phyloP scores from a whole-genome alignment of 1,139 yeast genomes.

The Ogataea hybrid region DNA sequence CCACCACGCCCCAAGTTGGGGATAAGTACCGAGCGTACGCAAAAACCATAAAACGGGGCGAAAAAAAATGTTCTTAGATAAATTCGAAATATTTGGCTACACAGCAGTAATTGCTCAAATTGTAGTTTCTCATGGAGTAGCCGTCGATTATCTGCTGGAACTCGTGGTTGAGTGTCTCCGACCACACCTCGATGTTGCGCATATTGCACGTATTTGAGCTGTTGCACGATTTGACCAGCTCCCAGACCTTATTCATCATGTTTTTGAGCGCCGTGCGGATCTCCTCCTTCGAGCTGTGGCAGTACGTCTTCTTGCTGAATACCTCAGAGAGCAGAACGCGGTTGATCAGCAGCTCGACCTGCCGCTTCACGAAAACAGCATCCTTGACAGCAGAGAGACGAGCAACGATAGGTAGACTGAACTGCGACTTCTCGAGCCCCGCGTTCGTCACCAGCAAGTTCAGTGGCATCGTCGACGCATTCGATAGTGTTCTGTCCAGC shows the following conservation, averaged over 20 bases:
- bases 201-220: slow-evolving; percentile 21
- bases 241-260: slow-evolving; percentile 24
- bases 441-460: slow-evolving; percentile 17
- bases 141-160: slow-evolving; percentile 26
- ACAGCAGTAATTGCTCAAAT: slow-evolving; percentile 22
- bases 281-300: slow-evolving; percentile 16
- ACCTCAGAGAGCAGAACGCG: slow-evolving; percentile 24
- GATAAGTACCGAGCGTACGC: background rate
- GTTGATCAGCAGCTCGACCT: slow-evolving; percentile 35
- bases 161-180: slow-evolving; percentile 18
- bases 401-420: slow-evolving; percentile 25
- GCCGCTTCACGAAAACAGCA: slow-evolving; percentile 34
- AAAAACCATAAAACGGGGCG: background rate
- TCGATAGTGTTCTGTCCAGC: slow-evolving; percentile 1
- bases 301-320: slow-evolving; percentile 15
- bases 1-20: background rate
- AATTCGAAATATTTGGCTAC: slow-evolving; percentile 16
- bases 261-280: slow-evolving; percentile 16
- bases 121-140: slow-evolving; percentile 29
- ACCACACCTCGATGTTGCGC: slow-evolving; percentile 24
- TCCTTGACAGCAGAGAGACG: slow-evolving; percentile 37
- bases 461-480: slow-evolving; percentile 16
- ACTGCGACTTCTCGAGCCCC: slow-evolving; percentile 12
- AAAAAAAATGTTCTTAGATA: background rate
- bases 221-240: slow-evolving; percentile 23